Conservation (phyloP, 1,284 basidiomycete genomes). For the Melanopsichium pennsylvanicum region DNA sequence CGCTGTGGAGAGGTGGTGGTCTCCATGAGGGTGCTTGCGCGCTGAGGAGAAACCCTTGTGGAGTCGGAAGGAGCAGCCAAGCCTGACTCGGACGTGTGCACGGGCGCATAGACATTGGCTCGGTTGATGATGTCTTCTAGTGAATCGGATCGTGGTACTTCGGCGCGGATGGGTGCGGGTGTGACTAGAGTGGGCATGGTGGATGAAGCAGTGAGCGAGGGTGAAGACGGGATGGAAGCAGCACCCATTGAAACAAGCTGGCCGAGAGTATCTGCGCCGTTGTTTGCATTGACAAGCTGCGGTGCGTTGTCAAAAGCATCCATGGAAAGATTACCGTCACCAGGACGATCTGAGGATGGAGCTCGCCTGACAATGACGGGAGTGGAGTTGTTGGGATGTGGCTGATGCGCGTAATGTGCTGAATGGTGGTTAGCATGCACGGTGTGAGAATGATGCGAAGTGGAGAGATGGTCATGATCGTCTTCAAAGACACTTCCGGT, state of each 20-base stretch:
- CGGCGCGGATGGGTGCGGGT: slow-evolving; percentile 38
- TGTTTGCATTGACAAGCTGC: slow-evolving; percentile 5
- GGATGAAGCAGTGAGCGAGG: slow-evolving; percentile 22
- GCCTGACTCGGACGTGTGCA: slow-evolving; percentile 3
- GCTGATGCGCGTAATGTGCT: not conserved
- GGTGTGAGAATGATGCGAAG: slow-evolving; percentile 34
- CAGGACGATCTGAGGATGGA: slow-evolving; percentile 35
- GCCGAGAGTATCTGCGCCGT: not conserved
- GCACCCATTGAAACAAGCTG: too few species aligned
- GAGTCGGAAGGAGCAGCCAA: not conserved
- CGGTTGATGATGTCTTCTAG: slow-evolving; percentile 45
- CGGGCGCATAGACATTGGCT: slow-evolving; percentile 19
- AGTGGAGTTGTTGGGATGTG: slow-evolving; percentile 19
- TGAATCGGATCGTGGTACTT: slow-evolving; percentile 36
- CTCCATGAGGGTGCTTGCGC: slow-evolving; percentile 26
- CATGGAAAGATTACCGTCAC: slow-evolving; percentile 53
- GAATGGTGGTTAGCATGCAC: not conserved
- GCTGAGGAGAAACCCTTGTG: slow-evolving; percentile 10
- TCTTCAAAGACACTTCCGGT: slow-evolving; percentile 34
- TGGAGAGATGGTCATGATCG: slow-evolving; percentile 28
- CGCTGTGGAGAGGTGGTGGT: slow-evolving; percentile 10
- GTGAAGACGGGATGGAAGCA: slow-evolving; percentile 3
- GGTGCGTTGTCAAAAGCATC: slow-evolving; percentile 31
- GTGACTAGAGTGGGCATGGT: slow-evolving; percentile 44
- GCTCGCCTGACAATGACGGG: slow-evolving; percentile 28